Evolutionary conservation across 2,329 filamentous ascomycete species (phyloP).

Genomic region (Dryadomyces sulphureus): DNA sequence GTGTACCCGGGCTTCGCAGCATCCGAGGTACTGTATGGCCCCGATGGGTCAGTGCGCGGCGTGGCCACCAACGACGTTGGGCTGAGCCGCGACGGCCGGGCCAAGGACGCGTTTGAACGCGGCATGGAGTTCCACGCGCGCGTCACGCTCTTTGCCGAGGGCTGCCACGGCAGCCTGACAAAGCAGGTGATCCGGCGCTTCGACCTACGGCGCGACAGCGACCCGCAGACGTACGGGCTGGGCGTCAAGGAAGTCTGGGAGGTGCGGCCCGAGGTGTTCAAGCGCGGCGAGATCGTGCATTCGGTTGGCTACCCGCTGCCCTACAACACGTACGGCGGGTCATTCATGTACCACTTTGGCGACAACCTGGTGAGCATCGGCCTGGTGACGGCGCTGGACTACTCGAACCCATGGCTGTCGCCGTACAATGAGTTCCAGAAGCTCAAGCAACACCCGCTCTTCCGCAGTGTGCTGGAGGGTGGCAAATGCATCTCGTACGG

Average conservation of each 20-base stretch:
- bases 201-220: constrained; percentile 73
- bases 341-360: constrained; percentile 99
- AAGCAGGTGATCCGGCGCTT: constrained; percentile 95
- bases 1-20: constrained; percentile 94
- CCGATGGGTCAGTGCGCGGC: constrained; percentile 79
- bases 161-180: constrained; percentile 86
- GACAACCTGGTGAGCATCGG: constrained; percentile 92
- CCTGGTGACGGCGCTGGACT: constrained; percentile 85
- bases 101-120: constrained; percentile 83
- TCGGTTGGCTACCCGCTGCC: constrained; percentile 86
- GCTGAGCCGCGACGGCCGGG: constrained; percentile 63
- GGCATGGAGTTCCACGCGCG: constrained; percentile 97
- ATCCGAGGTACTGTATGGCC: constrained; percentile 75
- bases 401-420: constrained; percentile 90
- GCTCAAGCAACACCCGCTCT: constrained; percentile 94
- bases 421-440: constrained; percentile 96
- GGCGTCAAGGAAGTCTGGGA: constrained; percentile 98
- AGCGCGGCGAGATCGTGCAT: constrained; percentile 72
- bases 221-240: constrained; percentile 89
- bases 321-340: constrained; percentile 82
- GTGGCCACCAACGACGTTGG: constrained; percentile 95
- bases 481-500: constrained; percentile 97
- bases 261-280: constrained; percentile 81
- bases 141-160: constrained; percentile 84
- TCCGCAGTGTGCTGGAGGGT: constrained; percentile 73